Evolutionary conservation across 2,329 filamentous ascomycete genomes (phyloP), one percentile per base, ranked within the genome.

Genomic region (Penicillium sp.): DNA sequence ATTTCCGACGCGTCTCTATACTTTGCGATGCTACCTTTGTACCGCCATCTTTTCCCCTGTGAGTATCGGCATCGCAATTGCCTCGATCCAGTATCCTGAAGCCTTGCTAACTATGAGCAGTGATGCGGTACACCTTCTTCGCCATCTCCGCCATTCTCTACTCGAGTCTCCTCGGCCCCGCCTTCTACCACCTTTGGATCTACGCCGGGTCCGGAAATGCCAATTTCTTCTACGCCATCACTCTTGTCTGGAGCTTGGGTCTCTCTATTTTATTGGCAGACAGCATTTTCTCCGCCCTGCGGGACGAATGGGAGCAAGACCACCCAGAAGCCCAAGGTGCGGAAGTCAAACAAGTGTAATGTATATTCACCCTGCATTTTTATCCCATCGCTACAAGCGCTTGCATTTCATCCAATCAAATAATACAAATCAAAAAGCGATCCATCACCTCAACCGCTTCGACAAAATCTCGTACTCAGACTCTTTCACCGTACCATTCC

Each of bases 141-240:
- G 87, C 90, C 9, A 83, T 89, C 1, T 86, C 91, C 0, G 89
- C 89, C 2, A 80, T 99, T 32, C 77, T 97, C 8, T 99, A 99
- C 71, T 87, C 91, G 20, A 88, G 87, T 2, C 87, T 96, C 56
- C 81, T 99, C 0, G 94, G 94, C 0, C 94, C 94, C 1, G 91
- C 92, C 0, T 99, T 99, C 69, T 96, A 97, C 70, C 87, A 99
- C 68, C 79, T 99, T 4, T 99, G 94, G 94, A 93, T 99, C 51
- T 99, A 97, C 68, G 94, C 94, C 2, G 94, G 94, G 43, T 96
- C 91, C 50, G 94, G 94, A 23, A 99, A 99, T 66, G 94, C 94
- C 52, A 99, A 99, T 71, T 99, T 99, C 77, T 99, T 99, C 76
- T 99, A 99, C 69, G 94, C 94, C 59, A 97, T 99, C 64, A 99